Conservation (phyloP, 768 basidiomycete genomes). For the Mycena venus region DNA sequence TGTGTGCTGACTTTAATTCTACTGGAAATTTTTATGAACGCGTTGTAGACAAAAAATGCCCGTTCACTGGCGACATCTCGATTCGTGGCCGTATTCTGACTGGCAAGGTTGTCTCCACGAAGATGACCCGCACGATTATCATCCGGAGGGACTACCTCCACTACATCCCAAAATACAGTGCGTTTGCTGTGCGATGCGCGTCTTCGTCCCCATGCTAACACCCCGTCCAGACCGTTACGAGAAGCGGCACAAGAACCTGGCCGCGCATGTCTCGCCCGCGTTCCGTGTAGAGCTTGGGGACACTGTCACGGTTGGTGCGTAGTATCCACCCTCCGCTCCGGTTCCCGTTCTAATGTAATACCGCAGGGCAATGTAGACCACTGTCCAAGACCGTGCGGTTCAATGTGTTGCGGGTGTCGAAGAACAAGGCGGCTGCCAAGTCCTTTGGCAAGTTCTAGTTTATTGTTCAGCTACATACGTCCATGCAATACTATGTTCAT, state of each 20-base stretch:
- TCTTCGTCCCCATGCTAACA: background rate
- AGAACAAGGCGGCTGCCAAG: slow-evolving; percentile 93
- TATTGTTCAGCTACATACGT: slow-evolving; percentile 37
- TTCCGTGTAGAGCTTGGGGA: slow-evolving; percentile 99
- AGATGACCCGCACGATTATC: slow-evolving; percentile 99
- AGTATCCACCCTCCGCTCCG: slow-evolving; percentile 46
- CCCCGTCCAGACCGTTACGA: slow-evolving; percentile 90
- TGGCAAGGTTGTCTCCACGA: slow-evolving; percentile 97
- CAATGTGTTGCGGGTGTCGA: slow-evolving; percentile 96
- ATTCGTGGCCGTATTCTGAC: slow-evolving; percentile 99
- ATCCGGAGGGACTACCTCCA: slow-evolving; percentile 96
- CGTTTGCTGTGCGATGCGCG: slow-evolving; percentile 47
- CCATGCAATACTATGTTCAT: slow-evolving; percentile 42
- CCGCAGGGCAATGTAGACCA: slow-evolving; percentile 95
- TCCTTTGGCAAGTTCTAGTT: slow-evolving; percentile 93
- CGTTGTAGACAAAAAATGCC: slow-evolving; percentile 96
- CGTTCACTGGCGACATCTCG: slow-evolving; percentile 96
- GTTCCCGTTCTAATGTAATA: slow-evolving; percentile 7
- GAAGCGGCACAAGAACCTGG: slow-evolving; percentile 98
- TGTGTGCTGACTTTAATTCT: slow-evolving; percentile 55
- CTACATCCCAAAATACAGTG: slow-evolving; percentile 99
- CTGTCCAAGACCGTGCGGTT: slow-evolving; percentile 99
- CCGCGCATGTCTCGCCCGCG: slow-evolving; percentile 96
- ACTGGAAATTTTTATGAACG: background rate
- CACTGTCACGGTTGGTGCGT: slow-evolving; percentile 94